phyloP scores from a whole-genome alignment of 2,329 filamentous ascomycete species.

The Curvularia verruculosa region DNA sequence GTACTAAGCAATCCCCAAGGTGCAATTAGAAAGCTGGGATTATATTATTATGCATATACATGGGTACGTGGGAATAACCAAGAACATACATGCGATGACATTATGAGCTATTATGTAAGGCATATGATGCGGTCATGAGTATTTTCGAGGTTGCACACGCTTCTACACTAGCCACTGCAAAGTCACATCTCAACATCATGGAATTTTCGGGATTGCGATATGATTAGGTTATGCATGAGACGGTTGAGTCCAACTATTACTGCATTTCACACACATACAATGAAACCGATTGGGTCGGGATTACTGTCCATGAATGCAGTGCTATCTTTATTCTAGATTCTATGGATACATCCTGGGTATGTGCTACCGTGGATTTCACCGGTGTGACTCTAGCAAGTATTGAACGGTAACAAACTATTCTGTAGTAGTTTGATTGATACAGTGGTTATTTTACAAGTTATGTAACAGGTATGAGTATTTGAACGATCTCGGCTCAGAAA shows the following conservation, averaged over 20 bases:
- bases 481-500: neutral
- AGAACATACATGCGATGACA: neutral
- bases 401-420: neutral
- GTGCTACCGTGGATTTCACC: neutral
- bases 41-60: neutral
- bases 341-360: neutral
- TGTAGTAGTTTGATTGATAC: neutral
- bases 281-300: neutral
- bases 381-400: neutral
- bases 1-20: neutral
- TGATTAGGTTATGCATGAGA: neutral
- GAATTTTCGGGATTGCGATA: neutral
- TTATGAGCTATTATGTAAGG: neutral
- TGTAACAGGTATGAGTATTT: neutral
- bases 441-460: neutral
- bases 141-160: neutral
- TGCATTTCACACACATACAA: neutral
- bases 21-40: neutral
- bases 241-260: neutral
- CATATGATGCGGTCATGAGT: neutral
- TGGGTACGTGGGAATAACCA: neutral
- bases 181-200: neutral
- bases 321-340: neutral
- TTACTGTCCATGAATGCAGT: neutral
- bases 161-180: no score